Percentiles rank a stretch among this genome's conserved stretches.
Evolutionary conservation across 2,329 filamentous ascomycete species (phyloP).

Genomic region (Stachybotrys chartarum): DNA sequence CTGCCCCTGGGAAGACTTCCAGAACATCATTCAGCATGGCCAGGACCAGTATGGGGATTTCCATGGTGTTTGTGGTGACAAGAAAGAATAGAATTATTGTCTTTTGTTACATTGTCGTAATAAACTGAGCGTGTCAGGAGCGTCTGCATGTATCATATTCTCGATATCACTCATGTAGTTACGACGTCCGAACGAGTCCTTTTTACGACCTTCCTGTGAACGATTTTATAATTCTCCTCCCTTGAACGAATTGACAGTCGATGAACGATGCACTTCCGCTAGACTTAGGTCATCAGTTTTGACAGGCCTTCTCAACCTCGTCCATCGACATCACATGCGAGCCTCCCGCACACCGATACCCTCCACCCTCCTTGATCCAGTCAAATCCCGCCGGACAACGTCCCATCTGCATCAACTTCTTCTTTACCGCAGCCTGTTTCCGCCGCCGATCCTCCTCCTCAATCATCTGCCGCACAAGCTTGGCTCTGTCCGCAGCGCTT

Average conservation of each 20-base stretch:
- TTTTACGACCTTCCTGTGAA: too few species aligned
- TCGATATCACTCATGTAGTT: too few species aligned
- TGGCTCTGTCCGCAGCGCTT: conserved; percentile 22
- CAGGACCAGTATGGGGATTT: conserved; percentile 14
- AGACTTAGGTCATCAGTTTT: background rate
- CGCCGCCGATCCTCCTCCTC: conserved; percentile 30
- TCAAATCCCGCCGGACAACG: conserved; percentile 46
- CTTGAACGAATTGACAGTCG: too few species aligned
- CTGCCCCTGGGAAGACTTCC: conserved; percentile 12
- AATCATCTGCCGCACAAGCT: conserved; percentile 26
- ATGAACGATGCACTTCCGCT: too few species aligned
- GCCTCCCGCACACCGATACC: conserved; percentile 58
- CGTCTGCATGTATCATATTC: too few species aligned
- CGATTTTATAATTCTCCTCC: too few species aligned
- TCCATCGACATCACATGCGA: conserved; percentile 27
- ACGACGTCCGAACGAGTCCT: too few species aligned
- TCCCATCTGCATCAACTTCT: conserved; percentile 45
- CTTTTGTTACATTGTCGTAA: too few species aligned
- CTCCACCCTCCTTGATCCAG: conserved; percentile 54
- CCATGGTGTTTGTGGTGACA: conserved; percentile 7
- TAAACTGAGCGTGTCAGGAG: too few species aligned
- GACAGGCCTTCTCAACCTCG: background rate
- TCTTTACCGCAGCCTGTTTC: conserved; percentile 31
- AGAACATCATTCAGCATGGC: conserved; percentile 9
- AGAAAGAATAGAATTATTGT: too few species aligned